These are phyloP conservation scores for Backusella psychrophila DNA, from an alignment of 192 early-diverging fungal species.

Conservation along the genomic window DNA sequence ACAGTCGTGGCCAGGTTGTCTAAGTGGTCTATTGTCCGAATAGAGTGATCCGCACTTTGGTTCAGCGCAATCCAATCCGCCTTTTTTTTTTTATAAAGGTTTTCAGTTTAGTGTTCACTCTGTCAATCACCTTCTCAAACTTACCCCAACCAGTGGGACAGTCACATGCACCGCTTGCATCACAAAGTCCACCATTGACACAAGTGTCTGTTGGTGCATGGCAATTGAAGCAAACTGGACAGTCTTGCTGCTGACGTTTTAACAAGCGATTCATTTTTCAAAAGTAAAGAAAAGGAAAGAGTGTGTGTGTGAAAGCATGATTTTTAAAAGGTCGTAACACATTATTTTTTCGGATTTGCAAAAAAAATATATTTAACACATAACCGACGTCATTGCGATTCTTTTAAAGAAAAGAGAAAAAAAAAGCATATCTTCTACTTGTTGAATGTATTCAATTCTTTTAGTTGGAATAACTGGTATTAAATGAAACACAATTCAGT, in stretches of 20 bases:
- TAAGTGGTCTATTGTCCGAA: slow-evolving; percentile 14
- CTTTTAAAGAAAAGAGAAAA: neutral
- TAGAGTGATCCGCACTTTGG: slow-evolving; percentile 34
- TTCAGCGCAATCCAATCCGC: slow-evolving; percentile 26
- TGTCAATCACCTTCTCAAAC: neutral
- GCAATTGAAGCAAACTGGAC: slow-evolving; percentile 37
- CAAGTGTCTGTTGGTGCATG: slow-evolving; percentile 27
- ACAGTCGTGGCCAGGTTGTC: slow-evolving; percentile 18
- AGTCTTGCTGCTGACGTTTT: slow-evolving; percentile 40
- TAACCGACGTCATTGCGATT: neutral
- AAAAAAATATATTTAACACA: neutral
- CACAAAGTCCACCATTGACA: slow-evolving; percentile 40
- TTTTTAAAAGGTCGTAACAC: neutral
- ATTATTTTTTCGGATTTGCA: neutral
- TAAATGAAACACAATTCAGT: no score
- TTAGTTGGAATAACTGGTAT: no score
- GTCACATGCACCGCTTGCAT: slow-evolving; percentile 53
- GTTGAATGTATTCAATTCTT: no score
- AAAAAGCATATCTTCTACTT: no score
- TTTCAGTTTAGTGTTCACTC: neutral
- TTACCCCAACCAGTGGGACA: slow-evolving; percentile 66
- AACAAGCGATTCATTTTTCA: neutral
- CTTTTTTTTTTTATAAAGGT: slow-evolving; percentile 7
- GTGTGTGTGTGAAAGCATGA: neutral
- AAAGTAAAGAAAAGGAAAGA: no score